These are phyloP conservation scores for Bruguiera sexangula DNA, from an alignment of 345 rosid species.

Conservation along the genomic window DNA sequence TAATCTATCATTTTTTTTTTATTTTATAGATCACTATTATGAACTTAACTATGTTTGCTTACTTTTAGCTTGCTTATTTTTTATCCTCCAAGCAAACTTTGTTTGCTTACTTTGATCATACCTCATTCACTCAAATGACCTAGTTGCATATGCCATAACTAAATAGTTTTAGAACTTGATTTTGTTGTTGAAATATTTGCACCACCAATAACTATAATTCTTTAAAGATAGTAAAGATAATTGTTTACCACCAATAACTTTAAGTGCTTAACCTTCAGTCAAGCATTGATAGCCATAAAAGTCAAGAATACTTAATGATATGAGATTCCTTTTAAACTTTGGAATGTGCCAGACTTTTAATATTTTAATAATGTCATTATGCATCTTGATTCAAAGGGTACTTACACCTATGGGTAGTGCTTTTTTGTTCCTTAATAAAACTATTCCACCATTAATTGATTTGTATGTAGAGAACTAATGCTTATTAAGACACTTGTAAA, in stretches of 20 bases:
- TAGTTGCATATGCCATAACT: no score
- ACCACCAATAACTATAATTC: no score
- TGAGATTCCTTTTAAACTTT: neutral
- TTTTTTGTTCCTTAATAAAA: neutral
- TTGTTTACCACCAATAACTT: no score
- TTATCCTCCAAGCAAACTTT: neutral
- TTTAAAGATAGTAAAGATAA: no score
- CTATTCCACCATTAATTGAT: neutral
- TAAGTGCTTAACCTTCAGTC: no score
- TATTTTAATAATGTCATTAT: neutral
- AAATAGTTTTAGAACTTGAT: no score
- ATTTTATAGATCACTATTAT: rapidly evolving
- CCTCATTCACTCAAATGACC: no score
- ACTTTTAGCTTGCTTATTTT: neutral
- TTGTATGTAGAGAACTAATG: neutral
- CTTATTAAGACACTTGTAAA: neutral
- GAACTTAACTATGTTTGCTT: neutral
- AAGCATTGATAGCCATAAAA: no score
- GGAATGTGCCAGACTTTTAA: neutral
- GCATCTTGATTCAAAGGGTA: neutral
- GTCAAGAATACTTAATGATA: neutral
- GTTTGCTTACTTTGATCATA: neutral
- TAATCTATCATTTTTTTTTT: neutral
- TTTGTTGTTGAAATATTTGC: no score
- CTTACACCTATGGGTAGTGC: neutral